Conservation (phyloP, 139 green algal species). For the Tetratostichococcus sp. region DNA sequence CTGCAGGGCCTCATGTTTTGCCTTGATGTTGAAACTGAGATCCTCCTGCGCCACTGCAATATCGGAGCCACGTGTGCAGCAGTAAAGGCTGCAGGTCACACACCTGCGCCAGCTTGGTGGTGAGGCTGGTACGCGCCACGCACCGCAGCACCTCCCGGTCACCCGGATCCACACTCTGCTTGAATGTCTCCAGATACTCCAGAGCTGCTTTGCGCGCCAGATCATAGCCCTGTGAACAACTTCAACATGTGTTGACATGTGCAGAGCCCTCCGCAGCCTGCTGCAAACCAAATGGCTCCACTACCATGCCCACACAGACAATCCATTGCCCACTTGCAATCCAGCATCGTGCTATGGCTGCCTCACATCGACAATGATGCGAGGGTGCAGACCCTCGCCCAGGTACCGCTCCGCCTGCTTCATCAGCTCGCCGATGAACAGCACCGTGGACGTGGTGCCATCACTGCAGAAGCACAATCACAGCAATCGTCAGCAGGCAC, state of each 20-base stretch:
- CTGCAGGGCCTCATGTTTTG: too few species aligned
- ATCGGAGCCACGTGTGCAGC: too few species aligned
- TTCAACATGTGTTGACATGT: neutral
- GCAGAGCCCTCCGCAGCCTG: neutral
- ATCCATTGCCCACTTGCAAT: too few species aligned
- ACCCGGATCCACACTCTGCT: slow-evolving; percentile 43
- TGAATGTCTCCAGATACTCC: slow-evolving; percentile 90
- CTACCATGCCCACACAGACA: too few species aligned
- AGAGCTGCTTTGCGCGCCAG: slow-evolving; percentile 79
- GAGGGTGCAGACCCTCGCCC: slow-evolving; percentile 90
- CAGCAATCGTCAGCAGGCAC: neutral
- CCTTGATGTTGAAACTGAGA: too few species aligned
- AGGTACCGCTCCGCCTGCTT: slow-evolving; percentile 95
- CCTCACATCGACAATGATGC: slow-evolving; percentile 87
- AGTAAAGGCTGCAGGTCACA: too few species aligned
- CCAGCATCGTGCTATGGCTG: too few species aligned
- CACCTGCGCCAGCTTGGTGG: slow-evolving; percentile 83
- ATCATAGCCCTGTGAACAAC: slow-evolving; percentile 79
- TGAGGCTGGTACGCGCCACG: slow-evolving; percentile 86
- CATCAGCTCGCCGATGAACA: slow-evolving; percentile 98
- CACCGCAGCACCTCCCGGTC: slow-evolving; percentile 81
- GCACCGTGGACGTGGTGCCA: slow-evolving; percentile 92
- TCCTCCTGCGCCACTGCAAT: too few species aligned
- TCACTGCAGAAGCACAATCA: slow-evolving; percentile 55
- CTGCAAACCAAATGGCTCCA: too few species aligned